These are phyloP conservation scores for Penicillium expansum DNA, from an alignment of 2,329 filamentous ascomycete genomes.

Conservation along the genomic window DNA sequence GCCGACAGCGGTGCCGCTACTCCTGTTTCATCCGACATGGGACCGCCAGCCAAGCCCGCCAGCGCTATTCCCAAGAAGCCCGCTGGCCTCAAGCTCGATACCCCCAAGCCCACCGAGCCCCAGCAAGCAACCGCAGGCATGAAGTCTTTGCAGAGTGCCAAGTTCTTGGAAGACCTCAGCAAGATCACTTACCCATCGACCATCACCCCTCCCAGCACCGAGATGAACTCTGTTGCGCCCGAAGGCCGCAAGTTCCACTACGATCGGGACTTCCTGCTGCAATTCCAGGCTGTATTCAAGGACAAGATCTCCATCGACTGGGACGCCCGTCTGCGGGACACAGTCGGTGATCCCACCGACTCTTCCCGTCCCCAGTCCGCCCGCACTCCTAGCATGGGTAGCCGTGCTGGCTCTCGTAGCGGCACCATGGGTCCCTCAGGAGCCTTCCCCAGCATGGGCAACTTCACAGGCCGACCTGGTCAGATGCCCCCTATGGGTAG, in stretches of 20 bases:
- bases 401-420: conserved; percentile 52
- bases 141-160: conserved; percentile 86
- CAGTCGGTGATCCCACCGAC: conserved; percentile 68
- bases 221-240: conserved; percentile 72
- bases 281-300: conserved; percentile 94
- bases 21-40: conserved; percentile 44
- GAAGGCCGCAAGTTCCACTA: conserved; percentile 85
- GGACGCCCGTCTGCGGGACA: conserved; percentile 80
- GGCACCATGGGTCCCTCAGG: conserved; percentile 1
- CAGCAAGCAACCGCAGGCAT: conserved; percentile 91
- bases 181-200: conserved; percentile 78
- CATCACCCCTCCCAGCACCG: conserved; percentile 86
- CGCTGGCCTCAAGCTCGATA: conserved; percentile 81
- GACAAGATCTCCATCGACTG: conserved; percentile 96
- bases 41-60: conserved; percentile 53
- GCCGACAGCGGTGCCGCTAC: conserved; percentile 47
- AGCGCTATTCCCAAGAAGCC: conserved; percentile 70
- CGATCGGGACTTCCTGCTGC: conserved; percentile 89
- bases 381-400: conserved; percentile 49
- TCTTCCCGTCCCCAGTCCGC: conserved; percentile 62
- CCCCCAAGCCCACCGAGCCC: conserved; percentile 81
- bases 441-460: conserved; percentile 58
- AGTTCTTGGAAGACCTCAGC: conserved; percentile 77
- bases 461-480: conserved; percentile 56
- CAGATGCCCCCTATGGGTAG: conserved; percentile 67